phyloP scores from a whole-genome alignment of 805 yeast genomes.

The Kodamaea sagamina region DNA sequence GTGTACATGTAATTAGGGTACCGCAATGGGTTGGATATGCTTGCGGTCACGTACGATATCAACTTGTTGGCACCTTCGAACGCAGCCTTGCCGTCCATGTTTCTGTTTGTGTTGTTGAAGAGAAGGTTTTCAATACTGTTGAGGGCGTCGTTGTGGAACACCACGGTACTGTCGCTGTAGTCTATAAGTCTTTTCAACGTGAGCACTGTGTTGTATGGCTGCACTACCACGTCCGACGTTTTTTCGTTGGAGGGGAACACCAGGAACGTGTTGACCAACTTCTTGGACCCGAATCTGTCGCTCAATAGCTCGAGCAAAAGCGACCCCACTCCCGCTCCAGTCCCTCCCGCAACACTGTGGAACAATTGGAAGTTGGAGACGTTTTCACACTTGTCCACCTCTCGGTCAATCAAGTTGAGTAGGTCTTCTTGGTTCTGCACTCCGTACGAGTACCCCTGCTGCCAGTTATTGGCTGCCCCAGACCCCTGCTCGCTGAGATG shows the following conservation, averaged over 20 bases:
- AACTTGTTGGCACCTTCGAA: constrained; percentile 81
- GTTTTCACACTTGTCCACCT: constrained; percentile 86
- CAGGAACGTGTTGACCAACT: constrained; percentile 79
- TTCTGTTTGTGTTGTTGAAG: constrained; percentile 14
- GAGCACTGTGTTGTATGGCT: constrained; percentile 88
- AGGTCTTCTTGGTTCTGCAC: constrained; percentile 68
- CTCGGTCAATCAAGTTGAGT: constrained; percentile 81
- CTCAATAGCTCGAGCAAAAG: constrained; percentile 71
- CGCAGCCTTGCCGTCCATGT: constrained; percentile 50
- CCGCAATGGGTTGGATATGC: constrained; percentile 82
- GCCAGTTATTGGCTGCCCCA: constrained; percentile 98
- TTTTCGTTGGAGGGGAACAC: constrained; percentile 78
- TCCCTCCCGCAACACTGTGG: constrained; percentile 98
- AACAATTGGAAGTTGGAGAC: constrained; percentile 86
- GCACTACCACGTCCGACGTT: constrained; percentile 95
- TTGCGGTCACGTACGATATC: constrained; percentile 80
- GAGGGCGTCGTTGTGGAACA: constrained; percentile 87
- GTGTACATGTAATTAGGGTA: constrained; percentile 92
- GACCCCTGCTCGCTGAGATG: constrained; percentile 79
- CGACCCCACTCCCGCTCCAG: constrained; percentile 96
- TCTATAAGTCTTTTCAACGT: constrained; percentile 82
- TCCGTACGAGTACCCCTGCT: constrained; percentile 82
- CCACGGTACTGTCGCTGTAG: constrained; percentile 82
- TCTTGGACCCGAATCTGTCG: constrained; percentile 78
- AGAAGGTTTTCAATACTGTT: constrained; percentile 60